These are phyloP conservation scores for Rosa lucieae DNA, from an alignment of 306 rosid genomes.

Conservation along the genomic window DNA sequence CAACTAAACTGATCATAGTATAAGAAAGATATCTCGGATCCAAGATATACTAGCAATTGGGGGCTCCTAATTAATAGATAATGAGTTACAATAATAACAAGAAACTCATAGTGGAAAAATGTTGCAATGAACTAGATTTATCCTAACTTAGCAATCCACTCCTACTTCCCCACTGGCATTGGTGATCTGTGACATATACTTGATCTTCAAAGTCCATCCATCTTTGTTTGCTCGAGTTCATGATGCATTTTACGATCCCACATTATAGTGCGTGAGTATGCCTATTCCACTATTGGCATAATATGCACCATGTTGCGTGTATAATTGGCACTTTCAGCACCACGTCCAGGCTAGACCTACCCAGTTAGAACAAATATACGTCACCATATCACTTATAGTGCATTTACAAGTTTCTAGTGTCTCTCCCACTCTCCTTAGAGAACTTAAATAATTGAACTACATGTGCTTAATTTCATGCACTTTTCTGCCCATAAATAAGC, in stretches of 20 bases:
- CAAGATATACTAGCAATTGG: neutral
- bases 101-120: neutral
- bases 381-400: constrained; percentile 49
- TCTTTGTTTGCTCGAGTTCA: neutral
- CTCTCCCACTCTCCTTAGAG: constrained; percentile 44
- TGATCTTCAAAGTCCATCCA: neutral
- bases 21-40: neutral
- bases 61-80: neutral
- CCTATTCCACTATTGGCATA: constrained; percentile 16
- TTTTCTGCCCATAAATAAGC: constrained; percentile 12
- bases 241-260: constrained; percentile 2
- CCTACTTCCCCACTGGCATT: neutral
- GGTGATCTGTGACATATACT: neutral
- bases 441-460: neutral
- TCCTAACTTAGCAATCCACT: neutral
- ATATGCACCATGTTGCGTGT: neutral
- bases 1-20: neutral
- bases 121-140: neutral
- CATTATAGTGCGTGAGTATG: neutral
- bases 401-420: constrained; percentile 56
- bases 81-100: neutral
- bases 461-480: constrained; percentile 15
- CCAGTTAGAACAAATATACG: constrained; percentile 2
- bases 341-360: neutral
- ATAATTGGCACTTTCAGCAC: constrained; percentile 33